A percentile compares a stretch with the other conserved stretches of the same genome.
phyloP scores from a whole-genome alignment of 2,329 filamentous ascomycete species.

The Phaeophleospora eucalypticola region DNA sequence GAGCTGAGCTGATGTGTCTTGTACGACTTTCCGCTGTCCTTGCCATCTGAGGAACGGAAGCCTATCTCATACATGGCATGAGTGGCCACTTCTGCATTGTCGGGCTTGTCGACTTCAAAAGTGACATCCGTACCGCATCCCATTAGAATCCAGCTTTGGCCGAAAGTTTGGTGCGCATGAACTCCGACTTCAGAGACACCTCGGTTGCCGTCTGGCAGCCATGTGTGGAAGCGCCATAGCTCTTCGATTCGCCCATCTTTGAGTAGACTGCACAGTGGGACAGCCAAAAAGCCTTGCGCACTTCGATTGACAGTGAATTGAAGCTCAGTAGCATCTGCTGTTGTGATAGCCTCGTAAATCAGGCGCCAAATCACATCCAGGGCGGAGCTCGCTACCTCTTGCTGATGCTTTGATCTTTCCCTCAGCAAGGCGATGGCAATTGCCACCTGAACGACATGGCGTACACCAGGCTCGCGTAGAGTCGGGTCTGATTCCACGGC shows the following conservation, averaged over 20 bases:
- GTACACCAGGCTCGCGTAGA: not conserved
- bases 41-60: constrained; percentile 1
- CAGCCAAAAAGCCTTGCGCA: constrained; percentile 36
- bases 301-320: constrained; percentile 1
- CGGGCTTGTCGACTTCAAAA: constrained; percentile 25
- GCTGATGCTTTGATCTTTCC: not conserved
- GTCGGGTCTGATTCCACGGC: not conserved
- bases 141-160: constrained; percentile 37
- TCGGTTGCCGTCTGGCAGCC: constrained; percentile 31
- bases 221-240: constrained; percentile 36
- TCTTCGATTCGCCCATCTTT: constrained; percentile 34
- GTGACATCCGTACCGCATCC: constrained; percentile 33
- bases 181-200: constrained; percentile 28
- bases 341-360: not conserved
- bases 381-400: not conserved
- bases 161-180: constrained; percentile 37
- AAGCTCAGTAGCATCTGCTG: not conserved
- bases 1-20: constrained; percentile 9
- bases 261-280: constrained; percentile 36
- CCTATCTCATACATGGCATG: constrained; percentile 6
- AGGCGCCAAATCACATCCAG: not conserved
- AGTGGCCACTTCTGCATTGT: constrained; percentile 13
- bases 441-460: not conserved
- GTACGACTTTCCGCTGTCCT: not conserved
- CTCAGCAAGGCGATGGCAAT: not conserved